Evolutionary conservation across 1,284 basidiomycete species (phyloP).

Genomic region (Xanthoconium separans): DNA sequence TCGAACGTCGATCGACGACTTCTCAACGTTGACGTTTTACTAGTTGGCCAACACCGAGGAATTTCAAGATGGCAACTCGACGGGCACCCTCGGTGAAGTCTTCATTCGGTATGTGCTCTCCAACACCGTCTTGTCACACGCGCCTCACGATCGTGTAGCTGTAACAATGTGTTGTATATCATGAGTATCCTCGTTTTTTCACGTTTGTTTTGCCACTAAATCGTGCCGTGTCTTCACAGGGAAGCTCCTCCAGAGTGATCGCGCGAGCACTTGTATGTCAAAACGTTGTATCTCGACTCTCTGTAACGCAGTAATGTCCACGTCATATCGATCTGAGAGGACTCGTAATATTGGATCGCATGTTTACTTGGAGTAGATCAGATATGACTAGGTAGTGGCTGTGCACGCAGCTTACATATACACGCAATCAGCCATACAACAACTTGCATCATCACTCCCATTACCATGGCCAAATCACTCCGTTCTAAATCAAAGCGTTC

Average conservation of each 20-base stretch:
- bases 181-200: slow-evolving; percentile 55
- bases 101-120: slow-evolving; percentile 80
- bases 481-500: slow-evolving; percentile 88
- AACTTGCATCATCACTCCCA: neutral
- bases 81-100: slow-evolving; percentile 95
- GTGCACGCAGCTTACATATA: neutral
- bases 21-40: neutral
- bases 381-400: slow-evolving; percentile 17
- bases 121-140: neutral
- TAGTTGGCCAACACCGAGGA: slow-evolving; percentile 94
- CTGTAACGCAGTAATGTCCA: slow-evolving; percentile 9
- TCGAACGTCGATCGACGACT: neutral
- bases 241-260: slow-evolving; percentile 57
- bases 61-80: slow-evolving; percentile 94
- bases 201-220: slow-evolving; percentile 27
- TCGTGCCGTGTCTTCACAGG: slow-evolving; percentile 47
- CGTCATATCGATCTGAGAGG: neutral
- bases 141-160: slow-evolving; percentile 38
- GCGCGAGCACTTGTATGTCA: slow-evolving; percentile 1
- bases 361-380: too few species aligned
- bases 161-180: slow-evolving; percentile 94
- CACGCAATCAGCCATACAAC: too few species aligned
- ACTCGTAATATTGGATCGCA: neutral
- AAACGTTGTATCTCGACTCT: neutral
- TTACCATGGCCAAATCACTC: slow-evolving; percentile 82